A percentile compares a stretch with the other conserved stretches of the same genome.
phyloP scores from a whole-genome alignment of 345 rosid genomes.

The Camelina laxa region DNA sequence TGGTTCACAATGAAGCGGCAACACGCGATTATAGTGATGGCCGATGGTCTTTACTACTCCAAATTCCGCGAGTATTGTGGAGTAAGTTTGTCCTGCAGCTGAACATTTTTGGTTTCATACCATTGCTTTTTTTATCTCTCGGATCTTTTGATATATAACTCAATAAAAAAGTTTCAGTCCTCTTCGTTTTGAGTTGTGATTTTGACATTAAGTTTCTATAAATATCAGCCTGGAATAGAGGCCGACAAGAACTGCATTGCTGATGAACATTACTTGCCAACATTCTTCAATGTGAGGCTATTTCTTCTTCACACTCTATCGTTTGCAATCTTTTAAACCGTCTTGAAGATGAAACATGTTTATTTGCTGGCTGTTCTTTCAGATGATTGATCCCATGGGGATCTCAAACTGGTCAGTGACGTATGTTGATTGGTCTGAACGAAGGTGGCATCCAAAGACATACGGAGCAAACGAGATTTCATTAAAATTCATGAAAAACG shows the following conservation, averaged over 20 bases:
- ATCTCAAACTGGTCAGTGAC: conserved; percentile 95
- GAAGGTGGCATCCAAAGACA: conserved; percentile 97
- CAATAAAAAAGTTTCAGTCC: neutral
- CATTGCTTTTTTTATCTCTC: neutral
- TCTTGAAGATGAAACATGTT: conserved; percentile 10
- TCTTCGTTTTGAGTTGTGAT: neutral
- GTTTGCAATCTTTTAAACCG: conserved; percentile 12
- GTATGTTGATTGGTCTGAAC: conserved; percentile 97
- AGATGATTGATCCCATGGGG: conserved; percentile 91
- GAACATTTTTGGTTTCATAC: conserved; percentile 17
- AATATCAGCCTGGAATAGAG: conserved; percentile 88
- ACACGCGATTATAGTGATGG: conserved; percentile 87
- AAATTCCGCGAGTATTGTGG: conserved; percentile 89
- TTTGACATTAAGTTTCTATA: conserved; percentile 33
- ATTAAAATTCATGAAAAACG: conserved; percentile 66
- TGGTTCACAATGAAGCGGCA: conserved; percentile 99
- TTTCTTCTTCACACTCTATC: conserved; percentile 7
- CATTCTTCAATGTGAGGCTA: conserved; percentile 70
- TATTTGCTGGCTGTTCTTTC: conserved; percentile 34
- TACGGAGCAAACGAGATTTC: conserved; percentile 63
- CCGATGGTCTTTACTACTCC: conserved; percentile 87
- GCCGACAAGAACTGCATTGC: conserved; percentile 91
- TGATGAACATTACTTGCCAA: conserved; percentile 94
- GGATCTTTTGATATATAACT: neutral
- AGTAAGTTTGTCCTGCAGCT: conserved; percentile 47